Base-by-base conservation (phyloP, 805 yeast genomes). In the Yarrowia osloensis region DNA sequence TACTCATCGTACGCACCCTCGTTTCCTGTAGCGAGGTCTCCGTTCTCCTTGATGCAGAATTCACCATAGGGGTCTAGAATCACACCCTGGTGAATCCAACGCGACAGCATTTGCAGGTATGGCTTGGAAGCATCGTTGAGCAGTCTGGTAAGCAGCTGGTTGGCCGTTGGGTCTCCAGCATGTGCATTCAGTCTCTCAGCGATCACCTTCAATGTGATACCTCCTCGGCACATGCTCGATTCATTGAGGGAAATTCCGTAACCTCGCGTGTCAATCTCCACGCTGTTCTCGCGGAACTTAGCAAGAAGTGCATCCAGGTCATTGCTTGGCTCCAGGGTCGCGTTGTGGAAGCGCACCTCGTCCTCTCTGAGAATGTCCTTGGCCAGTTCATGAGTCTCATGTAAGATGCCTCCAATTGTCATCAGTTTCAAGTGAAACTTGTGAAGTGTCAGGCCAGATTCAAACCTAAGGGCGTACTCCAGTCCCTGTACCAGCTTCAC, bases 11-110 rank as follows among this genome's bases (percentile, higher is more conserved):
- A 75, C 40, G 70, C 65, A 52, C 76, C 72, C n/a, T 72, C 61
- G 46, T 68, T 68, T 26, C 72, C 72, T 6, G 73, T 52, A 7
- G 71, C 71, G 4, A 71, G 68, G 17, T 73, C 69, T 35, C 69
- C 70, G 67, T 68, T 72, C 68, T 77, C 78, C 31, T 84, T 81
- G n/a, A 95, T 85, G 73, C 92, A 77, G 74, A 95, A 95, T 75
- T 94, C 99, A 44, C 87, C 86, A 73, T 85, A 86, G 0, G 90
- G 91, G 71, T 95, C 99, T 69, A 85, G 82, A 11, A 95, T 80
- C 6, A 80, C 79, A 0, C 99, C 99, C 59, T 81, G 78, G 4
- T 82, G 81, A 19, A 94, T 80, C 99, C 99, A 95, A n/a, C 78
- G 74, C 71, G 89, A 87, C 11, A 95, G 79, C 86, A 89, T 88